A percentile compares a stretch with the other conserved stretches of the same genome.
Conservation (phyloP, 768 basidiomycete species). For the Boletus pseudo-olivaceus region DNA sequence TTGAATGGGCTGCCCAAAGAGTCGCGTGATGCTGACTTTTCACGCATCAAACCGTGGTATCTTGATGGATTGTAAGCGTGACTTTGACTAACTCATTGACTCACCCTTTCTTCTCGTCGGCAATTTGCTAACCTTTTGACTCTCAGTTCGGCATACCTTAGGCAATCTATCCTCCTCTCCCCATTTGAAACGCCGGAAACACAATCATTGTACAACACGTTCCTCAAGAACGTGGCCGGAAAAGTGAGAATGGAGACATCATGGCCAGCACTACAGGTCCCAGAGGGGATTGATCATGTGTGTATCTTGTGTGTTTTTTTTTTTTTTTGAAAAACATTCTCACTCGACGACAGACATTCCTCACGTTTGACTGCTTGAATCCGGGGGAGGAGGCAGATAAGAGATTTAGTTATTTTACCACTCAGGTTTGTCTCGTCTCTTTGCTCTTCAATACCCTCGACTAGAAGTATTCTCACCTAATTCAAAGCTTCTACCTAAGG, state of each 20-base stretch:
- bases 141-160: slow-evolving; percentile 73
- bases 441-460: background rate
- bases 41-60: slow-evolving; percentile 97
- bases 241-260: slow-evolving; percentile 66
- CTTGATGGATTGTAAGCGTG: slow-evolving; percentile 85
- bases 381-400: slow-evolving; percentile 81
- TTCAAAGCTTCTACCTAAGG: slow-evolving; percentile 68
- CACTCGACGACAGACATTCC: slow-evolving; percentile 51
- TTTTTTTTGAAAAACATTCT: background rate
- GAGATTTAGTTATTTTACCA: slow-evolving; percentile 84
- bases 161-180: slow-evolving; percentile 86
- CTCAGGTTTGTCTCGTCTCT: slow-evolving; percentile 51
- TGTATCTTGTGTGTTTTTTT: slow-evolving; percentile 17
- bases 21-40: slow-evolving; percentile 92
- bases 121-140: background rate
- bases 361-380: slow-evolving; percentile 67
- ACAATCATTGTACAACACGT: slow-evolving; percentile 71
- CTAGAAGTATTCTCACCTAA: background rate
- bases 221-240: slow-evolving; percentile 80
- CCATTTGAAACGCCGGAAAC: slow-evolving; percentile 89
- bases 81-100: slow-evolving; percentile 44
- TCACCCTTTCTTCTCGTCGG: slow-evolving; percentile 53
- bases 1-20: slow-evolving; percentile 90
- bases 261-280: slow-evolving; percentile 76
- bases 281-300: slow-evolving; percentile 81